Evolutionary conservation across 768 basidiomycete species (phyloP).

Genomic region (Pilatotrama ljubarskyi): DNA sequence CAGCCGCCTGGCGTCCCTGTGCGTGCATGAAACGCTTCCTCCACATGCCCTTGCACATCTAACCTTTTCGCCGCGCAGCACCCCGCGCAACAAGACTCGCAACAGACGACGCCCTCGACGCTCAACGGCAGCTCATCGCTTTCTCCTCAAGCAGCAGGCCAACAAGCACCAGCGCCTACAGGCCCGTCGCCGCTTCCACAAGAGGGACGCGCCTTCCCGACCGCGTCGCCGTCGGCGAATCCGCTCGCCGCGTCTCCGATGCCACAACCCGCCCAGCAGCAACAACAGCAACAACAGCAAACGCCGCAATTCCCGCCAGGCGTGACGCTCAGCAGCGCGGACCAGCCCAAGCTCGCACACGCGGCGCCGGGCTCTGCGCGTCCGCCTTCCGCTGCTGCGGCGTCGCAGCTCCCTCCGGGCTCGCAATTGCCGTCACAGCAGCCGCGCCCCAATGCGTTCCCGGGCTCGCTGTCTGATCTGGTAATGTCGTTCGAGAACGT

Average conservation of each 20-base stretch:
- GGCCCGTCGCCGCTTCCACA: conserved; percentile 52
- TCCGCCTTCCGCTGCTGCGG: conserved; percentile 53
- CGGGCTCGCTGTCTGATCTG: conserved; percentile 86
- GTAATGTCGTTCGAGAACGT: conserved; percentile 94
- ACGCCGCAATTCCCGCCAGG: conserved; percentile 67
- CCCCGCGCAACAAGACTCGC: conserved; percentile 37
- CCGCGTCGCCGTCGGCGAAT: conserved; percentile 5
- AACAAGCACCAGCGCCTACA: conserved; percentile 25
- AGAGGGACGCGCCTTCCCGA: conserved; percentile 43
- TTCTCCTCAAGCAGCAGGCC: conserved; percentile 22
- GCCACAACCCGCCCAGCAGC: conserved; percentile 30
- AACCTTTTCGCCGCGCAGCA: conserved; percentile 31
- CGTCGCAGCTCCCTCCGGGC: conserved; percentile 40
- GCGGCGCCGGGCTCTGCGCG: conserved; percentile 38
- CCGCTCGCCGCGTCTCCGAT: conserved; percentile 31
- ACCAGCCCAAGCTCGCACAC: conserved; percentile 25
- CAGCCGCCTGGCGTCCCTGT: conserved; percentile 20
- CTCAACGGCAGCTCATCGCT: conserved; percentile 36
- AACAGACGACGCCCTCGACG: conserved; percentile 38
- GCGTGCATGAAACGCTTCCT: conserved; percentile 10
- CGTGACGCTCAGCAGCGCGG: conserved; percentile 48
- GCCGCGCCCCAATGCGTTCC: conserved; percentile 55
- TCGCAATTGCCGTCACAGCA: conserved; percentile 40
- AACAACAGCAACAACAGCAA: conserved; percentile 26
- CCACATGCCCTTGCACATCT: conserved; percentile 16